A percentile compares a stretch with the other conserved stretches of the same genome.
Evolutionary conservation across 2,329 filamentous ascomycete genomes (phyloP).

Genomic region (Colletotrichum incanum): DNA sequence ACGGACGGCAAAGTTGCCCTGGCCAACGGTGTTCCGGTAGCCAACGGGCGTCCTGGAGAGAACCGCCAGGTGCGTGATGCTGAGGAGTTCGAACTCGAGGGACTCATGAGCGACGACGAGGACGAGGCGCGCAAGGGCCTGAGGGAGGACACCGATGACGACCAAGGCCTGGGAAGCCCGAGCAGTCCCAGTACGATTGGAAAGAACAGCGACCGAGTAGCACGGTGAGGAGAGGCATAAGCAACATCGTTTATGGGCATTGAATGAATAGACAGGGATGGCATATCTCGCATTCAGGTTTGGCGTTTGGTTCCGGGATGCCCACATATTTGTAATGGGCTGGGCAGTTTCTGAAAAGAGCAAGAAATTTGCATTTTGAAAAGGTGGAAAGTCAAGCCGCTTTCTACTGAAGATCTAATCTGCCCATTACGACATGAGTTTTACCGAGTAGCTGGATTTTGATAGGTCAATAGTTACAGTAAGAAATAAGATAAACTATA

Average conservation of each 20-base stretch:
- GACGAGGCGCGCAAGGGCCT: constrained; percentile 66
- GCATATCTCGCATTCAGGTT: constrained; percentile 31
- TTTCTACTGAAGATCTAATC: background rate
- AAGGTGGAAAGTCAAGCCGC: background rate
- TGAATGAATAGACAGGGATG: constrained; percentile 36
- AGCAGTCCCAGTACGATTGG: constrained; percentile 61
- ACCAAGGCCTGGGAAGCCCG: constrained; percentile 49
- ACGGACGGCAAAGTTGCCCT: constrained; percentile 56
- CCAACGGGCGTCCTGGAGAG: constrained; percentile 57
- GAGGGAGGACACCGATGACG: constrained; percentile 84
- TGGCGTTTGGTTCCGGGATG: constrained; percentile 38
- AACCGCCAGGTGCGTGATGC: constrained; percentile 79
- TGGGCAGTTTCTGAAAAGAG: constrained; percentile 30
- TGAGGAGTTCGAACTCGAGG: constrained; percentile 89
- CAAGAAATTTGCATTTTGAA: constrained; percentile 26
- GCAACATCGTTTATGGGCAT: constrained; percentile 1
- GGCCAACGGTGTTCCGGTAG: constrained; percentile 53
- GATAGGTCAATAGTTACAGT: background rate
- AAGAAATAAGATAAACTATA: background rate
- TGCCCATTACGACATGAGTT: constrained; percentile 4
- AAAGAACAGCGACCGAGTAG: constrained; percentile 60
- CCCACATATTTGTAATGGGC: constrained; percentile 20
- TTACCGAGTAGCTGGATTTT: background rate
- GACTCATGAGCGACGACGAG: constrained; percentile 86
- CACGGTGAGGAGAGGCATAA: constrained; percentile 31